Evolutionary conservation across 306 rosid species (phyloP).

Genomic region (Betula pendula): DNA sequence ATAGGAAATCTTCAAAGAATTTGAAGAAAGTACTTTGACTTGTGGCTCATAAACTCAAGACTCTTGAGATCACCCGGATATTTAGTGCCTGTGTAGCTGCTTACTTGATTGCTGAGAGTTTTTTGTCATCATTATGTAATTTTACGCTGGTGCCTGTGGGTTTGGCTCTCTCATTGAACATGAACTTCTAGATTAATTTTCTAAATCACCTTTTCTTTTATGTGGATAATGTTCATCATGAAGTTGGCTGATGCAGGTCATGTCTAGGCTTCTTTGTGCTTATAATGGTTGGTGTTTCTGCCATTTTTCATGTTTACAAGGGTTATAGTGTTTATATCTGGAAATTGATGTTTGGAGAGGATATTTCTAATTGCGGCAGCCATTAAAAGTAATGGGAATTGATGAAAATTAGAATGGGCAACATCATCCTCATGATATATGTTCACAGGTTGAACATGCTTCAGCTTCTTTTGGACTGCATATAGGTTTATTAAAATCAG

Average conservation of each 20-base stretch:
- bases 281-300: background rate
- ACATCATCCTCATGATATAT: background rate
- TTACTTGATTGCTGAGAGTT: background rate
- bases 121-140: background rate
- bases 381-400: background rate
- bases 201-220: background rate
- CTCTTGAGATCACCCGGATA: background rate
- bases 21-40: background rate
- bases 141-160: background rate
- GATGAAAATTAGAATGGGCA: background rate
- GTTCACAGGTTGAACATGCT: background rate
- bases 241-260: background rate
- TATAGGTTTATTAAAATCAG: conserved; percentile 7
- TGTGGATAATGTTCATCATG: background rate
- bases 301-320: background rate
- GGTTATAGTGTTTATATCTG: background rate
- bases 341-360: background rate
- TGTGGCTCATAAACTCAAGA: background rate
- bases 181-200: background rate
- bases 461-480: conserved; percentile 14
- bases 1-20: background rate
- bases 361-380: background rate
- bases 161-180: background rate
- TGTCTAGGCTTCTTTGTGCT: background rate
- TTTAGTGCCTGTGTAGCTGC: background rate